Percentiles rank a stretch among this genome's conserved stretches.
phyloP scores from a whole-genome alignment of 352 stramenopile species.

The Globisporangium spinosum region DNA sequence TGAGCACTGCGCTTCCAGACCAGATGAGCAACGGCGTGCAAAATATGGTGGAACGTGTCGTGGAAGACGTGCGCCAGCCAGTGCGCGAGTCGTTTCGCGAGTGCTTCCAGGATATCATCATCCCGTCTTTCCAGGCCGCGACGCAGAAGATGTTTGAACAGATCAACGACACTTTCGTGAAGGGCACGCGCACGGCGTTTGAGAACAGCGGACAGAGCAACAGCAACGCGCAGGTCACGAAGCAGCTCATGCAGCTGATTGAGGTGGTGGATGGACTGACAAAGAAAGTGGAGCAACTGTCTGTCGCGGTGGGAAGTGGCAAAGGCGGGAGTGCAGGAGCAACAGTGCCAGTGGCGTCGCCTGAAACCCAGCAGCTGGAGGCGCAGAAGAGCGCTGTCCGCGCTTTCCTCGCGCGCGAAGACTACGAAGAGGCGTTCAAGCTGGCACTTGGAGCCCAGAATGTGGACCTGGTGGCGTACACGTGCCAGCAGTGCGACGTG shows the following conservation, averaged over 20 bases:
- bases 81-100: constrained; percentile 84
- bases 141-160: constrained; percentile 90
- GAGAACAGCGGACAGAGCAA: constrained; percentile 50
- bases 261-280: constrained; percentile 53
- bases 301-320: constrained; percentile 27
- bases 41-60: constrained; percentile 70
- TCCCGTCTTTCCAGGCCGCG: constrained; percentile 81
- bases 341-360: constrained; percentile 22
- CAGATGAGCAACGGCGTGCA: constrained; percentile 61
- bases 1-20: constrained; percentile 50
- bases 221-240: constrained; percentile 55
- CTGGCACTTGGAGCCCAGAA: constrained; percentile 73
- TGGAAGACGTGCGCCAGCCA: constrained; percentile 75
- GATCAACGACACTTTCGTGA: constrained; percentile 80
- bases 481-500: constrained; percentile 68
- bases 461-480: constrained; percentile 63
- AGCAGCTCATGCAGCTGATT: constrained; percentile 63
- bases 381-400: constrained; percentile 53
- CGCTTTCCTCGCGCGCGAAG: constrained; percentile 40
- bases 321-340: constrained; percentile 2
- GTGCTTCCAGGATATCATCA: constrained; percentile 85
- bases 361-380: constrained; percentile 57
- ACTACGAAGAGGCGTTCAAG: constrained; percentile 84
- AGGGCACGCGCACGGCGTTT: constrained; percentile 62
- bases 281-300: constrained; percentile 62